Evolutionary conservation across 1,284 basidiomycete species (phyloP).

Genomic region (Ustilago xerochloae): DNA sequence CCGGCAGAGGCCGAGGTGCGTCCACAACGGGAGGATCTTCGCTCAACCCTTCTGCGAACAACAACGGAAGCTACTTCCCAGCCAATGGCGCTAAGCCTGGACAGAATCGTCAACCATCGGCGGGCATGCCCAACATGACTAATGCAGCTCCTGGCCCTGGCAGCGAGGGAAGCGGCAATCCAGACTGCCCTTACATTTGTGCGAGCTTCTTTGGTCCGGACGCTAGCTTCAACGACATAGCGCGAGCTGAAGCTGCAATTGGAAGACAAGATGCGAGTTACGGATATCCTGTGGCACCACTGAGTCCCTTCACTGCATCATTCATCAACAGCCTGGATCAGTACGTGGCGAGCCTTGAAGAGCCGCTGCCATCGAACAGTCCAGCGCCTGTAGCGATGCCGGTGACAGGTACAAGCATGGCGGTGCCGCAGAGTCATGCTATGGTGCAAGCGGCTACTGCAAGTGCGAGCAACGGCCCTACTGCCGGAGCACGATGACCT

Average conservation of each 20-base stretch:
- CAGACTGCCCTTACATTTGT: slow-evolving; percentile 39
- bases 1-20: slow-evolving; percentile 12
- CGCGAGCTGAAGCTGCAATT: slow-evolving; percentile 37
- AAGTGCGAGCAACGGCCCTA: neutral
- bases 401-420: slow-evolving; percentile 9
- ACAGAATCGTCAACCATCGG: slow-evolving; percentile 3
- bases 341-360: slow-evolving; percentile 46
- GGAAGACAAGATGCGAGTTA: slow-evolving; percentile 43
- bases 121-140: slow-evolving; percentile 5
- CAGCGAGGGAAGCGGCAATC: slow-evolving; percentile 14
- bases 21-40: slow-evolving; percentile 6
- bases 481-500: neutral
- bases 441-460: slow-evolving; percentile 17
- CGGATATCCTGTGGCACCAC: slow-evolving; percentile 35
- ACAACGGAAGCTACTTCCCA: slow-evolving; percentile 9
- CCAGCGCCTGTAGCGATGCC: slow-evolving; percentile 10
- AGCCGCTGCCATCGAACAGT: slow-evolving; percentile 34
- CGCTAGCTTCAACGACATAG: slow-evolving; percentile 42
- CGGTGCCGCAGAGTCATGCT: slow-evolving; percentile 26
- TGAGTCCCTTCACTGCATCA: slow-evolving; percentile 41
- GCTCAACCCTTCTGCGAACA: neutral
- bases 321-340: slow-evolving; percentile 48
- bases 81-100: neutral
- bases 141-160: neutral
- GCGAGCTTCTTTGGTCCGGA: slow-evolving; percentile 45